phyloP scores from a whole-genome alignment of 1,284 basidiomycete genomes.

The Leccinum griseonigrum region DNA sequence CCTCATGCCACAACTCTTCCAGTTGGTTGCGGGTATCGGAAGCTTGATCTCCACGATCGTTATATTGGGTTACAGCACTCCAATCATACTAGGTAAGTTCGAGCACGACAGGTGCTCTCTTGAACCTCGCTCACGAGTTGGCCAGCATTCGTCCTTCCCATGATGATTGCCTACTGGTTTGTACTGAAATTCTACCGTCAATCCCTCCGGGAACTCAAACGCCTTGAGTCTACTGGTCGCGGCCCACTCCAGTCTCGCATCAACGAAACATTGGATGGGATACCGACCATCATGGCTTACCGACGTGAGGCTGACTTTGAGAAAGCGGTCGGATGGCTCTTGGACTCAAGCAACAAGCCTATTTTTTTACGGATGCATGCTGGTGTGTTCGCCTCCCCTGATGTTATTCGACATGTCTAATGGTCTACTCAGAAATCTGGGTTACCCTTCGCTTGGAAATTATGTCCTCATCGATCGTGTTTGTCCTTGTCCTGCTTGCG shows the following conservation, averaged over 20 bases:
- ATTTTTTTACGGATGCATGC: conserved; percentile 27
- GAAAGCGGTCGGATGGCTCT: conserved; percentile 19
- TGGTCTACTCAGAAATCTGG: conserved; percentile 28
- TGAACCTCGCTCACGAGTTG: background rate
- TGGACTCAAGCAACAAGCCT: conserved; percentile 30
- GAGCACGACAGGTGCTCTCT: background rate
- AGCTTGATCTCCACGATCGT: conserved; percentile 24
- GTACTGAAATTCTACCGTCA: conserved; percentile 32
- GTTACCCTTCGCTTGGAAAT: conserved; percentile 32
- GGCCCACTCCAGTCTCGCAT: conserved; percentile 31
- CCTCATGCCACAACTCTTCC: conserved; percentile 28
- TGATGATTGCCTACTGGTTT: conserved; percentile 24
- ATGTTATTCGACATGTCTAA: conserved; percentile 4
- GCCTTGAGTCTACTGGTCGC: conserved; percentile 29
- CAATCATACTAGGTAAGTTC: conserved; percentile 30
- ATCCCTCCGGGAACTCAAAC: conserved; percentile 32
- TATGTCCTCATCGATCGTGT: conserved; percentile 27
- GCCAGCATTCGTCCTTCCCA: conserved; percentile 24
- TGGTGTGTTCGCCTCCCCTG: conserved; percentile 16
- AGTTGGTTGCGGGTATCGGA: conserved; percentile 31
- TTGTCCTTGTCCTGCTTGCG: conserved; percentile 28
- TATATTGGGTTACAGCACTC: conserved; percentile 27
- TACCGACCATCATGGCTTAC: conserved; percentile 32
- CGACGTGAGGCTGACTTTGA: conserved; percentile 28
- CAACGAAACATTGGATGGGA: conserved; percentile 31